These are phyloP conservation scores for Citrus medica DNA, from an alignment of 345 rosid species.

Conservation along the genomic window DNA sequence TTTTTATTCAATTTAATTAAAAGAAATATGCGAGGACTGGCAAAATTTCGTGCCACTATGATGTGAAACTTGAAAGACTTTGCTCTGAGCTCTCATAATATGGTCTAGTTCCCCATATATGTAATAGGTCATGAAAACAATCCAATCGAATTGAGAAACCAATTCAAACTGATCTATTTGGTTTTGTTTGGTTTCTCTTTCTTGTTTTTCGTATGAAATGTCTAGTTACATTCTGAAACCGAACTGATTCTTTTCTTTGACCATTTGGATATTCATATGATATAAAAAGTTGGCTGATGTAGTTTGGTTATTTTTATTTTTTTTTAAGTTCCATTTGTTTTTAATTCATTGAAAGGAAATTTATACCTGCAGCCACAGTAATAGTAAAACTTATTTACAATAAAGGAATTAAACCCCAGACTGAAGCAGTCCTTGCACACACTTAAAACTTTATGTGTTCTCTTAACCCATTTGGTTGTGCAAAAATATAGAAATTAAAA, in stretches of 20 bases:
- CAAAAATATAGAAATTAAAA: neutral
- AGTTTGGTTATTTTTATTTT: neutral
- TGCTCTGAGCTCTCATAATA: neutral
- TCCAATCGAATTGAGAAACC: neutral
- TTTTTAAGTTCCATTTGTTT: neutral
- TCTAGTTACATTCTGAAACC: neutral
- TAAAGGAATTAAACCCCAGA: neutral
- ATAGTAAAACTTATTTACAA: neutral
- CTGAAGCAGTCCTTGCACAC: neutral
- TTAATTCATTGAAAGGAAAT: neutral
- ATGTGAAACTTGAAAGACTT: neutral
- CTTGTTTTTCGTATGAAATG: neutral
- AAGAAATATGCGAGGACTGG: neutral
- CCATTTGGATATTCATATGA: neutral
- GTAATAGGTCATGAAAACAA: neutral
- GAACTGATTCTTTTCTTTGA: neutral
- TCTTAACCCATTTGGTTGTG: neutral
- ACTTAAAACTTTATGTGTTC: neutral
- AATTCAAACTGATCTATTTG: neutral
- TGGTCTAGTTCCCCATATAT: neutral
- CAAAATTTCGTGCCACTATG: neutral
- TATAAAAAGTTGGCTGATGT: neutral
- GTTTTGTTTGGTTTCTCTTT: constrained; percentile 8
- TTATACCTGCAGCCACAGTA: neutral
- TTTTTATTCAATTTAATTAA: neutral